phyloP scores from a whole-genome alignment of 1,139 yeast genomes.

The Keqinozyma sinolaborantium region DNA sequence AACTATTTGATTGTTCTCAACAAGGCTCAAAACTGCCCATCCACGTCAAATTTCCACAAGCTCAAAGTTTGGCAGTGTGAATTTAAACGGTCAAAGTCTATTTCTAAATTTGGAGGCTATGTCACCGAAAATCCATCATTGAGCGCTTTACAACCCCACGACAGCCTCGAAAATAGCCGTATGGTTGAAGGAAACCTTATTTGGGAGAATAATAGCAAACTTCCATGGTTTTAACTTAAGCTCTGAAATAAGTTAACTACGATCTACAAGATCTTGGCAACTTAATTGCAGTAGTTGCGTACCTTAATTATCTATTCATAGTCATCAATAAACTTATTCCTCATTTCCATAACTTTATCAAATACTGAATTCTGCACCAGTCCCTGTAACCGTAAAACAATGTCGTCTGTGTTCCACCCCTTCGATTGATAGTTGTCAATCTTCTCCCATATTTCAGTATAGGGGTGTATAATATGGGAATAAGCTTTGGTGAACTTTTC shows the following conservation, averaged over 20 bases:
- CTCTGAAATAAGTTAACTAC: neutral
- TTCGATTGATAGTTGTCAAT: slow-evolving; percentile 32
- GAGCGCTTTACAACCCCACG: slow-evolving; percentile 32
- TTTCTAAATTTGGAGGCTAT: slow-evolving; percentile 6
- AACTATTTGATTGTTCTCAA: slow-evolving; percentile 5
- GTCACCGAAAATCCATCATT: slow-evolving; percentile 33
- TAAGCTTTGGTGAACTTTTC: slow-evolving; percentile 19
- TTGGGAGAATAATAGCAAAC: slow-evolving; percentile 45
- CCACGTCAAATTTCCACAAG: slow-evolving; percentile 14
- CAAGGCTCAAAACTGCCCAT: neutral
- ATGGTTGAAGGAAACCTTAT: slow-evolving; percentile 24
- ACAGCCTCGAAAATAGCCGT: slow-evolving; percentile 18
- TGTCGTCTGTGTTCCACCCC: slow-evolving; percentile 41
- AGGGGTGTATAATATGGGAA: slow-evolving; percentile 16
- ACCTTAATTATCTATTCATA: no score
- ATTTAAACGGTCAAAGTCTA: slow-evolving; percentile 9
- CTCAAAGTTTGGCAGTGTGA: slow-evolving; percentile 39
- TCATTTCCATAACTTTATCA: slow-evolving; percentile 24
- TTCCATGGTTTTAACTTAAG: slow-evolving; percentile 40
- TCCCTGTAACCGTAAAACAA: slow-evolving; percentile 29
- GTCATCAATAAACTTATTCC: slow-evolving; percentile 24
- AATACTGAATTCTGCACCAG: slow-evolving; percentile 13
- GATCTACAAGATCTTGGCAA: no score
- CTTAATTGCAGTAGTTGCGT: no score
- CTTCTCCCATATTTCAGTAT: slow-evolving; percentile 8